A percentile compares a stretch with the other conserved stretches of the same genome.
Evolutionary conservation across 108 stramenopile species (phyloP).

Genomic region (Epithemia pelagica): DNA sequence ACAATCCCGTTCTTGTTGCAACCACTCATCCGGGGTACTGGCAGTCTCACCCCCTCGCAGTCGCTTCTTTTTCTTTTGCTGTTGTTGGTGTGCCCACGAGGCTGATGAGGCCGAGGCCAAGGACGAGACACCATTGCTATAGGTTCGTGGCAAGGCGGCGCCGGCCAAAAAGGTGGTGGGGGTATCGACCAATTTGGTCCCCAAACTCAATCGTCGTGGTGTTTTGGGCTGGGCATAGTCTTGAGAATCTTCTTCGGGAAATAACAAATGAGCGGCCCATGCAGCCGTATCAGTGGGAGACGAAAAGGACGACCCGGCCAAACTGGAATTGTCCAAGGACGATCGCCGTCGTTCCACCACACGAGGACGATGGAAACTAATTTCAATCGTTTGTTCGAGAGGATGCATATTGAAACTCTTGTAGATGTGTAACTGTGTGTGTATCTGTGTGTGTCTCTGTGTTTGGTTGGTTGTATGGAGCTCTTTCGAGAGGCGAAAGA

Average conservation of each 20-base stretch:
- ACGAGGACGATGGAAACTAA: background rate
- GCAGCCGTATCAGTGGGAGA: too few relatives aligned
- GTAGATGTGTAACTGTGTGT: too few relatives aligned
- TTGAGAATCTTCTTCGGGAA: background rate
- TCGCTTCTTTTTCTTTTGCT: background rate
- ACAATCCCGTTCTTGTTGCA: too few relatives aligned
- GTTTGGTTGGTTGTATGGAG: too few relatives aligned
- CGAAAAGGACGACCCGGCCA: slow-evolving; percentile 7
- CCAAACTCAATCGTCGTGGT: slow-evolving; percentile 7
- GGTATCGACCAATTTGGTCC: background rate
- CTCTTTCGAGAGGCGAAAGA: too few relatives aligned
- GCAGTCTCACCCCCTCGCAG: background rate
- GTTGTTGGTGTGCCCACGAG: too few relatives aligned
- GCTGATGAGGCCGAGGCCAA: too few relatives aligned
- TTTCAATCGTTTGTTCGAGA: background rate
- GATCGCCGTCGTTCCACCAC: slow-evolving; percentile 2
- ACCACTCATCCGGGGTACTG: background rate
- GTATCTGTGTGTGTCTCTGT: too few relatives aligned
- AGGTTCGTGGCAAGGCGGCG: background rate
- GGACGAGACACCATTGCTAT: too few relatives aligned
- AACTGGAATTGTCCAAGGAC: slow-evolving; percentile 6
- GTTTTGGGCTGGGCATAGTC: background rate
- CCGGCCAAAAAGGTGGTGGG: slow-evolving; percentile 3
- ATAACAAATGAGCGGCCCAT: background rate
- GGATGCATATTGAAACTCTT: slow-evolving; percentile 4